Base-by-base conservation (phyloP, 495 filamentous ascomycete species). In the Massariosphaeria phaeospora region DNA sequence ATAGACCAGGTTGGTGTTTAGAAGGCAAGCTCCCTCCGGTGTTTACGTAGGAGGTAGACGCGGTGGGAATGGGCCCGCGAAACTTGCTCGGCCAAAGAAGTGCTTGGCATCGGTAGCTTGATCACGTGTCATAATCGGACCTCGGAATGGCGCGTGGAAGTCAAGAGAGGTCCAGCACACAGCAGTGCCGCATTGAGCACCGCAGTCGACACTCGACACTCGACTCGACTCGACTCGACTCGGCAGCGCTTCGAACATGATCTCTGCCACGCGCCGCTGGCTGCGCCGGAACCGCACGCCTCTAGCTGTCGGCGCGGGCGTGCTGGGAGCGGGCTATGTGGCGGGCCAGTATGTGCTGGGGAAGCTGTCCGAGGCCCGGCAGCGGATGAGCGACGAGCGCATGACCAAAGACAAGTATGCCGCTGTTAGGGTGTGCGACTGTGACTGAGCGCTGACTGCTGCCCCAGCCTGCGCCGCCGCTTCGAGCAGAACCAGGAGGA, bases 401-500 rank as follows among this genome's bases (percentile, higher is more conserved):
- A 93, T 96, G 67, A 88, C 94, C 38, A 86, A 86, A 61, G 93
- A 97, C 71, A 97, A 97, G 93, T 96, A 73, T 65, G 83, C 27
- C 30, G 44, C 17, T 30, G 11, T 3, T 9, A 11, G 13, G 33
- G 33, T 47, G 12, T 6, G 18, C 30, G 25, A 9, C 30, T 30
- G 26, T 15, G 18, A 25, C 10, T 20, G 15, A n/a, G n/a, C 5
- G 17, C 24, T 24, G 20, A 31, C 25, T 45, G 15, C 25, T 13
- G 5, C 31, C 42, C 59, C 47, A 97, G 93, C 71, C 76, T 98
- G 59, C 88, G 90, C 40, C 85, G 93, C 49, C 84, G 93, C 60
- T 98, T 98, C 74, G 87, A 96, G 68, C 93, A 97, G 69, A 97
- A 98, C 66, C 93, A 98, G 63, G 91, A 95, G 67, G 94, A 97